Base-by-base conservation (phyloP, 2,329 filamentous ascomycete species). In the Tothia fuscella region DNA sequence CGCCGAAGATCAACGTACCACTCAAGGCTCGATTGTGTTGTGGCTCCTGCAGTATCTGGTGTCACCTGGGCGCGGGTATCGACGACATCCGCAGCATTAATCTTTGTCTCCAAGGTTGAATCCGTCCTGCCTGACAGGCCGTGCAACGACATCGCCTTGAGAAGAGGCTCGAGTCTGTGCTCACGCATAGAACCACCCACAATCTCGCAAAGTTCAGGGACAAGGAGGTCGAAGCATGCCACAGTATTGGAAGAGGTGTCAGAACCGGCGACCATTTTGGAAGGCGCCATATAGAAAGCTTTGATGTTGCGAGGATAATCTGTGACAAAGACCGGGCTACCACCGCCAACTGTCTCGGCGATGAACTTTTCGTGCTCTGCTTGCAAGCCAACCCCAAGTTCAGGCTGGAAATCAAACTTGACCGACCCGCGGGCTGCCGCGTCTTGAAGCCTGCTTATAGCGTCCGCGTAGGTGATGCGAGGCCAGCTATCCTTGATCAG, bases 361-460 rank as follows among this genome's bases (percentile, higher is more conserved):
- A 98, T 71, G 57, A 79, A 94, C 56, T 78, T 85, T 63, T 98
- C 91, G 63, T 98, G 91, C 59, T 96, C 89, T 2, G 88, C 81
- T 53, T 91, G 84, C 22, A 98, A 70, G 16, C 83, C 83, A 21
- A 68, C 65, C 25, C 78, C 74, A 78, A 86, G 91, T 3, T 65
- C 64, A 3, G 86, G 84, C 35, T 67, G 62, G 56, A 81, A 74
- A 38, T 76, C 67, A 53, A 96, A 95, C 5, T 57, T 58, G 4
- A 58, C 63, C 41, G 62, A 57, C 12, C 63, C 58, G 16, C 68
- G 58, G 24, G 66, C 57, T 33, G 71, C 65, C 13, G 80, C 74
- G 21, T 71, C 59, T 53, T 78, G 64, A 14, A 98, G 71, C 22
- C 76, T 58, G 31, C 76, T 61, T 46, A 96, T 78, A 3, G 88